Evolutionary conservation across 352 stramenopile genomes (phyloP), one percentile per base, ranked within the genome.

Genomic region (Pythium folliculosum): DNA sequence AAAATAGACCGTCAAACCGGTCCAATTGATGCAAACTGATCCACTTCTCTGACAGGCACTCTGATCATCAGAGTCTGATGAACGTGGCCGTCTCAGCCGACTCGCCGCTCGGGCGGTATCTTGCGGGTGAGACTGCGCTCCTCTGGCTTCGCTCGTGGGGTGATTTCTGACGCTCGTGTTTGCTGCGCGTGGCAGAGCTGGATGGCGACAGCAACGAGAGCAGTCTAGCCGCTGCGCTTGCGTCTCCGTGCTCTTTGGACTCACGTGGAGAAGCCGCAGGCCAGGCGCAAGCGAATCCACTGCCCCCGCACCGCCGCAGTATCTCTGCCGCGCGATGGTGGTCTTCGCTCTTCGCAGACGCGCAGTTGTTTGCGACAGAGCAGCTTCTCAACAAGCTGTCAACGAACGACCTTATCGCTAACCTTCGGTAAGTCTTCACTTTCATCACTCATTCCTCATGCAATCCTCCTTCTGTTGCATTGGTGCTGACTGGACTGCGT

Each of bases 21-120:
- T n/a, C n/a, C n/a, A n/a, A n/a, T n/a, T n/a, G n/a, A n/a, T n/a
- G n/a, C n/a, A n/a, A n/a, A n/a, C n/a, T n/a, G n/a, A n/a, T n/a
- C n/a, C n/a, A n/a, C n/a, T n/a, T n/a, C n/a, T n/a, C n/a, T n/a
- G n/a, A n/a, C n/a, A n/a, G n/a, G n/a, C n/a, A n/a, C n/a, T n/a
- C n/a, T n/a, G n/a, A n/a, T n/a, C n/a, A n/a, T n/a, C n/a, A n/a
- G n/a, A n/a, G n/a, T n/a, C n/a, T n/a, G n/a, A 88, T 91, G 82
- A 73, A 88, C 65, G 73, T 91, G 23, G 64, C 65, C 0, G 64
- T 89, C 47, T 53, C 68, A 7, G 59, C 68, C 23, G 69, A 60
- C 45, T 89, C 82, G 44, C 78, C 78, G 16, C 71, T 91, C n/a
- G 80, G 76, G 30, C 82, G 76, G 51, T 91, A 91, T 48, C 64